phyloP scores from a whole-genome alignment of 163 green algal species.

The Smithsoniella earleae region DNA sequence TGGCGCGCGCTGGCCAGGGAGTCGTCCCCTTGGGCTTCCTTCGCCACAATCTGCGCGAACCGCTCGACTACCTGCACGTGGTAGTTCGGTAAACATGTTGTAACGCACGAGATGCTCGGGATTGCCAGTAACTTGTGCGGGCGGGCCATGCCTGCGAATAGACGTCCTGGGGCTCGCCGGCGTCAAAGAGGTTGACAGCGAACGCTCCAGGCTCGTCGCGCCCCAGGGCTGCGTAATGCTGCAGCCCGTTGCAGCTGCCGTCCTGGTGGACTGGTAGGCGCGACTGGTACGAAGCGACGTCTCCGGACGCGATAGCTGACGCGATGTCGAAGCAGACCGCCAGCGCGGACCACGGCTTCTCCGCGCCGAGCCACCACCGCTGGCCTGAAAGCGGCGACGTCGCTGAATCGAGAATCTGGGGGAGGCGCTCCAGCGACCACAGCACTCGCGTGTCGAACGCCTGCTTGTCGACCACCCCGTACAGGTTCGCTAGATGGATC shows the following conservation, averaged over 20 bases:
- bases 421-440: constrained; percentile 57
- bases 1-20: constrained; percentile 39
- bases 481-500: constrained; percentile 74
- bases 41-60: constrained; percentile 55
- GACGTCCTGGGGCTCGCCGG: constrained; percentile 48
- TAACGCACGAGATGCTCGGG: background rate
- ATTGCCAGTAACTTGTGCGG: background rate
- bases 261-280: constrained; percentile 84
- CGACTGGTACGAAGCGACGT: constrained; percentile 55
- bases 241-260: constrained; percentile 96
- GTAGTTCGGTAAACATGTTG: constrained; percentile 40
- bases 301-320: constrained; percentile 48
- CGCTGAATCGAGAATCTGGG: constrained; percentile 54
- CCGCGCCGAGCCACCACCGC: constrained; percentile 70
- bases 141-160: background rate
- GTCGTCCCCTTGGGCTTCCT: constrained; percentile 41
- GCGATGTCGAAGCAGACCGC: constrained; percentile 79
- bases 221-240: constrained; percentile 92
- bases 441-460: constrained; percentile 53
- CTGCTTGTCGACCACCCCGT: constrained; percentile 81
- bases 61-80: constrained; percentile 31
- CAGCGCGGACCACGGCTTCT: constrained; percentile 87
- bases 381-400: constrained; percentile 45
- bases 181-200: constrained; percentile 77
- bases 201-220: constrained; percentile 61